Evolutionary conservation across 2,329 filamentous ascomycete genomes (phyloP).

Genomic region (Verticillium zaregamsianum): DNA sequence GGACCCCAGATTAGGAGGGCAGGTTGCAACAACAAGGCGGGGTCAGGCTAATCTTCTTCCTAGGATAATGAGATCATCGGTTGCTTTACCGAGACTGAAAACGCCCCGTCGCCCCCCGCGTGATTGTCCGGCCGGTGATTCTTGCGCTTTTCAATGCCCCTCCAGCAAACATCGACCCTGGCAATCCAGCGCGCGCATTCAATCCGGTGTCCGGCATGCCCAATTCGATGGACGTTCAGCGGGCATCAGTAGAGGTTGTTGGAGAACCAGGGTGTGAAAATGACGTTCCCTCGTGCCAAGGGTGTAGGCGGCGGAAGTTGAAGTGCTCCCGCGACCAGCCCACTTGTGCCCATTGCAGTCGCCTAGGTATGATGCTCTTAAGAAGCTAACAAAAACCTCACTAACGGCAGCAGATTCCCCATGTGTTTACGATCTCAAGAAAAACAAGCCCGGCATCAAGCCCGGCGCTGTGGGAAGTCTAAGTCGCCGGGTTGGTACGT

Average conservation of each 20-base stretch:
- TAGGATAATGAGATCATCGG: conserved; percentile 2
- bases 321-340: conserved; percentile 28
- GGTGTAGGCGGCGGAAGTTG: conserved; percentile 27
- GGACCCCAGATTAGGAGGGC: neutral
- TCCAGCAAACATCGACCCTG: neutral
- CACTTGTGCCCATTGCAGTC: conserved; percentile 24
- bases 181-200: neutral
- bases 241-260: neutral
- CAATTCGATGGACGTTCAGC: neutral
- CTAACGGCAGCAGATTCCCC: conserved; percentile 13
- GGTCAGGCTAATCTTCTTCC: neutral
- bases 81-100: conserved; percentile 1
- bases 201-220: neutral
- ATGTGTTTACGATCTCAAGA: conserved; percentile 18
- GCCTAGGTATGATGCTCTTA: conserved; percentile 16
- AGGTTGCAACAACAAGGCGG: neutral
- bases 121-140: conserved; percentile 13
- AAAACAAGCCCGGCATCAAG: conserved; percentile 19
- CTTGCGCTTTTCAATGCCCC: conserved; percentile 4
- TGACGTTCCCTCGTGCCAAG: conserved; percentile 24
- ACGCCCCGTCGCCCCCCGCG: conserved; percentile 9
- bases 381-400: neutral
- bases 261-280: conserved; percentile 7
- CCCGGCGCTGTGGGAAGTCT: conserved; percentile 17
- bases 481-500: conserved; percentile 16